These are phyloP conservation scores for Neonectria hederae DNA, from an alignment of 2,329 filamentous ascomycete species.

Conservation along the genomic window DNA sequence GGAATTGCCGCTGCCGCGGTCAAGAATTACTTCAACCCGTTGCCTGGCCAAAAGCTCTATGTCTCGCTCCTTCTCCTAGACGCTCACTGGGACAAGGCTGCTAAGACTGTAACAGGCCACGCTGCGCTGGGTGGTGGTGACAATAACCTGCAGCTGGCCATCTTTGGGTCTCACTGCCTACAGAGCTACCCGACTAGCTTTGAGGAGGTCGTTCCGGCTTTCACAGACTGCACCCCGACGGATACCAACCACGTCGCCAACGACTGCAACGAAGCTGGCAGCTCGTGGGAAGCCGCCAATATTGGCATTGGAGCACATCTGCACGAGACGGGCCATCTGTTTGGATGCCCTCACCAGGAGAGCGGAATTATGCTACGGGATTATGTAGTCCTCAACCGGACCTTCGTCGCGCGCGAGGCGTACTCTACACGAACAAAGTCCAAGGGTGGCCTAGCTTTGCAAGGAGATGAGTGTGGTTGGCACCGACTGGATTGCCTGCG, in stretches of 20 bases:
- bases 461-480: constrained; percentile 88
- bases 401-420: constrained; percentile 82
- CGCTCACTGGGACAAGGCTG: constrained; percentile 81
- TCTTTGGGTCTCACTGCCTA: constrained; percentile 92
- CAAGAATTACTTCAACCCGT: constrained; percentile 77
- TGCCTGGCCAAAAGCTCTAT: constrained; percentile 83
- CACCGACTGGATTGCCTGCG: constrained; percentile 88
- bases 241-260: constrained; percentile 84
- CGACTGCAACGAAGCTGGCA: constrained; percentile 86
- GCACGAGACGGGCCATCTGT: constrained; percentile 88
- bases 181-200: constrained; percentile 91
- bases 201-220: constrained; percentile 89
- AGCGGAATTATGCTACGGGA: constrained; percentile 92
- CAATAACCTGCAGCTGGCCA: constrained; percentile 81
- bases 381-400: constrained; percentile 84
- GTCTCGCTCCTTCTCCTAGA: constrained; percentile 90
- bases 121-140: constrained; percentile 81
- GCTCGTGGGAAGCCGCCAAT: constrained; percentile 94
- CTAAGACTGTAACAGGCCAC: constrained; percentile 79
- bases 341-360: constrained; percentile 90
- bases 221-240: constrained; percentile 89
- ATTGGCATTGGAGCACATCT: constrained; percentile 93
- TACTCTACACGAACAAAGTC: constrained; percentile 89
- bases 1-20: constrained; percentile 81
- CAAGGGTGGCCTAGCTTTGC: constrained; percentile 78